Evolutionary conservation across 345 rosid species (phyloP).

Genomic region (Populus simonii): DNA sequence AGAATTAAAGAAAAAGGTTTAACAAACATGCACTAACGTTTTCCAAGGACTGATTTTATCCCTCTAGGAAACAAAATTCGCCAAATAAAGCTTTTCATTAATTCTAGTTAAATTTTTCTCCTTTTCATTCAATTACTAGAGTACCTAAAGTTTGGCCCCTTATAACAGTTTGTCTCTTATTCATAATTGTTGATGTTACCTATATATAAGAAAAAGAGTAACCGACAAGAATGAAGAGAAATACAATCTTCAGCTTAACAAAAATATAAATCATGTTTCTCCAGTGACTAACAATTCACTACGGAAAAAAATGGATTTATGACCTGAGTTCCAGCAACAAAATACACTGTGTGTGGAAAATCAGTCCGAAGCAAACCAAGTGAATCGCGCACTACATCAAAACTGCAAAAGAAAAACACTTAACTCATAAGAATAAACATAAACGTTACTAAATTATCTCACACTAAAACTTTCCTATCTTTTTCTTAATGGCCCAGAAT

Average conservation of each 20-base stretch:
- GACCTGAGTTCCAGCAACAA: conserved; percentile 93
- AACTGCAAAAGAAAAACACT: conserved; percentile 45
- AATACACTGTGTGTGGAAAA: conserved; percentile 79
- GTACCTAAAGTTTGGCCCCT: background rate
- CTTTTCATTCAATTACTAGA: background rate
- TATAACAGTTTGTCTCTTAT: background rate
- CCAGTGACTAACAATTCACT: background rate
- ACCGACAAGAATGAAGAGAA: background rate
- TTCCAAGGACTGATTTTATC: background rate
- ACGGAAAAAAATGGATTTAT: background rate
- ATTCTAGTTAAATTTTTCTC: background rate
- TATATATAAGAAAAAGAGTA: background rate
- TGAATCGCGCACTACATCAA: conserved; percentile 74
- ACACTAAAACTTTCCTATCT: background rate
- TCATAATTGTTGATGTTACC: background rate
- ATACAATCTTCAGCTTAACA: background rate
- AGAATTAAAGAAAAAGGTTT: background rate
- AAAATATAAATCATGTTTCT: background rate
- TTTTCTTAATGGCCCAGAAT: background rate
- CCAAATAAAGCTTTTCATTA: background rate
- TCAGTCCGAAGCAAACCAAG: conserved; percentile 81
- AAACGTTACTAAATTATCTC: background rate
- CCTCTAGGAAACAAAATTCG: background rate
- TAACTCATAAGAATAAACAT: background rate
- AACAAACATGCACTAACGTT: background rate